A percentile compares a stretch with the other conserved stretches of the same genome.
phyloP scores from a whole-genome alignment of 805 yeast species.

The Kluyveromyces nonfermentans region DNA sequence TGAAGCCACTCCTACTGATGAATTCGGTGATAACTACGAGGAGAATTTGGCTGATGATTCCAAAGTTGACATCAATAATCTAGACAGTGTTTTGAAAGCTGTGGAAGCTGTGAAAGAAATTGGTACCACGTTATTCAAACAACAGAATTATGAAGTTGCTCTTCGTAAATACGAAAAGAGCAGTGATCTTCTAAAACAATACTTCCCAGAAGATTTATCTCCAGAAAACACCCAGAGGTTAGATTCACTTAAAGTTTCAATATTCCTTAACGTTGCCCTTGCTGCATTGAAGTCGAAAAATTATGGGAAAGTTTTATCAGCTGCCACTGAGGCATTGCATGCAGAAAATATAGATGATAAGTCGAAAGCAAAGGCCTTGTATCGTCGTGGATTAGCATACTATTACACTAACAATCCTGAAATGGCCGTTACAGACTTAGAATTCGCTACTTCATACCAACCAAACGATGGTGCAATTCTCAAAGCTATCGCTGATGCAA shows the following conservation, averaged over 20 bases:
- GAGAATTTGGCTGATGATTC: conserved; percentile 68
- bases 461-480: conserved; percentile 67
- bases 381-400: conserved; percentile 76
- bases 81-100: conserved; percentile 61
- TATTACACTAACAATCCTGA: conserved; percentile 56
- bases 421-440: conserved; percentile 55
- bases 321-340: conserved; percentile 59
- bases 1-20: conserved; percentile 48
- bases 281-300: conserved; percentile 57
- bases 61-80: conserved; percentile 45
- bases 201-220: conserved; percentile 47
- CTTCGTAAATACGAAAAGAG: conserved; percentile 67
- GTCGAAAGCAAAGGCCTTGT: conserved; percentile 75
- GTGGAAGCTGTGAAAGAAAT: conserved; percentile 58
- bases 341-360: conserved; percentile 49
- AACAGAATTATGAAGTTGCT: conserved; percentile 48
- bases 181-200: conserved; percentile 55
- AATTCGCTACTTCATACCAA: conserved; percentile 51
- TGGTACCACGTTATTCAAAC: conserved; percentile 70
- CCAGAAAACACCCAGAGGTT: conserved; percentile 43
- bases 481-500: conserved; percentile 54
- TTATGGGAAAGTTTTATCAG: conserved; percentile 43
- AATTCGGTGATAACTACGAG: conserved; percentile 78
- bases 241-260: conserved; percentile 49
- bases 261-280: conserved; percentile 64